A percentile compares a stretch with the other conserved stretches of the same genome.
Evolutionary conservation across 108 stramenopile species (phyloP).

Genomic region (Cyclotella kingstonii): DNA sequence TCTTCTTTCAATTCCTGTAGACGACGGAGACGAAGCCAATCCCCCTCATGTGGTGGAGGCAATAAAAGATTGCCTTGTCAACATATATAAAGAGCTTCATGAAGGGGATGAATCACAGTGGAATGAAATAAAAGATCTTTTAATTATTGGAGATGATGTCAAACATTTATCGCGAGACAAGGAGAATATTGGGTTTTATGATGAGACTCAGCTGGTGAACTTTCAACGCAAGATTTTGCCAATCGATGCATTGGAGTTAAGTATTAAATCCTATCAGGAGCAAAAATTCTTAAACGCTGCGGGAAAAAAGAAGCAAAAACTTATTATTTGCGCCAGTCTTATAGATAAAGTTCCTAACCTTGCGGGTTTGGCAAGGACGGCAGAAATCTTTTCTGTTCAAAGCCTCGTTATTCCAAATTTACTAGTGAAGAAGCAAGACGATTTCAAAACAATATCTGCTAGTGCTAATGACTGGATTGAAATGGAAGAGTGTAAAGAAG

Average conservation of each 20-base stretch:
- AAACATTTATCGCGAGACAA: neutral
- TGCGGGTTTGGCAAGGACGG: slow-evolving; percentile 81
- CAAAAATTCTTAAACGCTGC: slow-evolving; percentile 65
- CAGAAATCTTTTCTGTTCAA: slow-evolving; percentile 86
- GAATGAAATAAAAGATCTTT: slow-evolving; percentile 68
- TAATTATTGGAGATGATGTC: slow-evolving; percentile 15
- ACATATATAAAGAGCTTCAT: slow-evolving; percentile 73
- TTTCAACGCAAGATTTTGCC: slow-evolving; percentile 91
- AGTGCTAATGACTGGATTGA: slow-evolving; percentile 88
- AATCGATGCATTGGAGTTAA: slow-evolving; percentile 77
- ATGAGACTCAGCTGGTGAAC: slow-evolving; percentile 44
- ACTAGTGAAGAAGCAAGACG: slow-evolving; percentile 71
- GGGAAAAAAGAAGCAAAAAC: slow-evolving; percentile 67
- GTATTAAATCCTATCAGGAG: slow-evolving; percentile 50
- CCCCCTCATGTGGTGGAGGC: slow-evolving; percentile 67
- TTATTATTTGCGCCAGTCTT: slow-evolving; percentile 85
- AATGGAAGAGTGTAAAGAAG: slow-evolving; percentile 84
- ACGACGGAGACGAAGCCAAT: slow-evolving; percentile 78
- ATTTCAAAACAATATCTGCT: slow-evolving; percentile 83
- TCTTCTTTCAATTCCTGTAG: slow-evolving; percentile 66
- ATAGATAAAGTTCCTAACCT: slow-evolving; percentile 92
- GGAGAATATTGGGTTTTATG: slow-evolving; percentile 3
- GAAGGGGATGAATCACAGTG: slow-evolving; percentile 68
- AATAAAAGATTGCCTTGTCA: slow-evolving; percentile 64
- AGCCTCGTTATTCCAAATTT: slow-evolving; percentile 75